A percentile compares a stretch with the other conserved stretches of the same genome.
Evolutionary conservation across 768 basidiomycete species (phyloP).

Genomic region (Lentinula lateritia): DNA sequence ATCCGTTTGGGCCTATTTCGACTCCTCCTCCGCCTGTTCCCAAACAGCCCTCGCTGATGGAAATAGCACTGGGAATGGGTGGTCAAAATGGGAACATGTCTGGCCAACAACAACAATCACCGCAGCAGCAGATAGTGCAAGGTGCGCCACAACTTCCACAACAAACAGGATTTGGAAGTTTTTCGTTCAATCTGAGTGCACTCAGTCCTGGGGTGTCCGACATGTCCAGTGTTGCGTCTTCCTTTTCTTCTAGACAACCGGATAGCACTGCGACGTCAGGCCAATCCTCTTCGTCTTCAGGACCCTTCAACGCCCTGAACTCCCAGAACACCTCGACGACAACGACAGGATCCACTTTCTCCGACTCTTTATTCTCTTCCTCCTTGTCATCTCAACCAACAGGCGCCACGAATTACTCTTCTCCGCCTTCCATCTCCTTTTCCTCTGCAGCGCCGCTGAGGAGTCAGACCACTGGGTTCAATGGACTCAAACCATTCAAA

Average conservation of each 20-base stretch:
- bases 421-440: constrained; percentile 26
- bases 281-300: constrained; percentile 8
- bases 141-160: constrained; percentile 13
- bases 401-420: constrained; percentile 30
- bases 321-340: constrained; percentile 29
- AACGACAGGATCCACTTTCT: constrained; percentile 37
- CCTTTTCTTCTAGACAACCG: constrained; percentile 48
- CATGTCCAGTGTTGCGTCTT: constrained; percentile 69
- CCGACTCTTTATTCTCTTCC: constrained; percentile 42
- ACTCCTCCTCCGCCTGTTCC: constrained; percentile 60
- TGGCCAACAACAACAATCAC: constrained; percentile 12
- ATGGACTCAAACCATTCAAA: constrained; percentile 76
- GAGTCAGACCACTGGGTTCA: constrained; percentile 46
- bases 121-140: constrained; percentile 12
- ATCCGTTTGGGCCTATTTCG: constrained; percentile 85
- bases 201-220: constrained; percentile 43
- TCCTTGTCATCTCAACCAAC: constrained; percentile 49
- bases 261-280: constrained; percentile 13
- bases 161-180: constrained; percentile 19
- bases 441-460: constrained; percentile 26
- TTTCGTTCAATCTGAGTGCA: constrained; percentile 34
- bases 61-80: constrained; percentile 56
- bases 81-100: constrained; percentile 7
- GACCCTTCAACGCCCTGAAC: constrained; percentile 17
- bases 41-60: constrained; percentile 75